Evolutionary conservation across 257 asterid species (phyloP), one percentile per base, ranked within the genome.

Genomic region (Ehretia macrophylla): DNA sequence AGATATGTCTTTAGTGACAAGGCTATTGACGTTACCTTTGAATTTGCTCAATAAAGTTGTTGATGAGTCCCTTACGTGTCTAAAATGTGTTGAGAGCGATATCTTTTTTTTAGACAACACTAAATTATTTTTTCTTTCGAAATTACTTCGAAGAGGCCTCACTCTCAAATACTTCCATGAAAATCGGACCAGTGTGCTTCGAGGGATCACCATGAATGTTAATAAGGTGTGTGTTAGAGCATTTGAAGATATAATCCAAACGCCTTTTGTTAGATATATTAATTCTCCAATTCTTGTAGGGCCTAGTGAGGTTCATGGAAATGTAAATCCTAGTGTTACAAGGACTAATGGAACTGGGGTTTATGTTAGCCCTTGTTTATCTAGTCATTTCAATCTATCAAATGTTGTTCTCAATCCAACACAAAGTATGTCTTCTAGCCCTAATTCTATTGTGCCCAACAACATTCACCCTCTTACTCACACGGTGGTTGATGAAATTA

Each of bases 141-240:
- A 52, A 12, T 18, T 83, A 5, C 22, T 76, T 11, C 46, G 45
- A 0, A 17, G 40, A n/a, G 56, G 67, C 1, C 12, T 64, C 12
- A 63, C 52, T 49, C 72, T 76, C 10, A 39, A 75, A 9, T 68
- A 59, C 47, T 70, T 86, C 12, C 79, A 75, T 8, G 77, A 71
- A 8, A 64, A 81, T 32, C 77, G 92, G 16, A n/a, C 39, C 10
- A 45, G 64, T 1, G 75, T 83, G 14, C 14, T 70, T 1, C 51
- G 58, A 1, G 75, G 82, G 0, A 72, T 86, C 3, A 13, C 55
- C 0, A 66, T 14, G 51, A 45, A 68, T 8, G 17, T 71, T 14
- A 40, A 32, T 19, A 60, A 73, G 3, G 81, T 85, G 8, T 86
- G 91, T 50, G 1, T 45, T 0, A 56, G 86, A 35, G 91, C 88